Percentiles rank a stretch among this genome's conserved stretches.
Evolutionary conservation across 2,329 filamentous ascomycete species (phyloP).

Genomic region (Penicillium sp.): DNA sequence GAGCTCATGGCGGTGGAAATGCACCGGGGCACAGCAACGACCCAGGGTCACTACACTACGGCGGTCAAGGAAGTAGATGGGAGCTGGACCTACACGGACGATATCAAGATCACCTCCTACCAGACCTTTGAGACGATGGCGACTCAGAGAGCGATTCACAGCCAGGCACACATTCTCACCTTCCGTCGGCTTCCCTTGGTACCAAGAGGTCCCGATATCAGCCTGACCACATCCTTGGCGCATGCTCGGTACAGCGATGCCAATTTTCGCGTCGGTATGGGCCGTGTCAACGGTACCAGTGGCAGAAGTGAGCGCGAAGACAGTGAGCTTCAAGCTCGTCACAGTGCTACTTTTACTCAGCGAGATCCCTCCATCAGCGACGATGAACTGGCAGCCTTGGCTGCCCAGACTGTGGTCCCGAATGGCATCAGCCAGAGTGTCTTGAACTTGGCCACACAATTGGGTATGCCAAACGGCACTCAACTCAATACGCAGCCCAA

Average conservation of each 20-base stretch:
- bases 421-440: too few relatives aligned
- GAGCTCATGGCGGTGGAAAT: slow-evolving; percentile 22
- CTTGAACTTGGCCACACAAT: too few relatives aligned
- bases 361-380: too few relatives aligned
- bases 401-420: too few relatives aligned
- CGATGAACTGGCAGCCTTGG: too few relatives aligned
- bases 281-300: too few relatives aligned
- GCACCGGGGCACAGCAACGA: slow-evolving; percentile 9
- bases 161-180: slow-evolving; percentile 14
- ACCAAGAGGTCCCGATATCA: background rate
- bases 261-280: too few relatives aligned
- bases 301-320: too few relatives aligned
- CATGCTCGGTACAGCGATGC: background rate
- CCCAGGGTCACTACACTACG: slow-evolving; percentile 20
- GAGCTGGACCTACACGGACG: slow-evolving; percentile 16
- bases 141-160: background rate
- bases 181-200: slow-evolving; percentile 17
- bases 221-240: background rate
- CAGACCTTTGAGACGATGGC: background rate
- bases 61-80: slow-evolving; percentile 15
- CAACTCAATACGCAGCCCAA: too few relatives aligned
- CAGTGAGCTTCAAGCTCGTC: too few relatives aligned
- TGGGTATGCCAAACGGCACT: too few relatives aligned
- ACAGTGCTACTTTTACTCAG: too few relatives aligned
- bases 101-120: slow-evolving; percentile 1